These are phyloP conservation scores for Phytophthora ramorum DNA, from an alignment of 352 stramenopile genomes.

Conservation along the genomic window DNA sequence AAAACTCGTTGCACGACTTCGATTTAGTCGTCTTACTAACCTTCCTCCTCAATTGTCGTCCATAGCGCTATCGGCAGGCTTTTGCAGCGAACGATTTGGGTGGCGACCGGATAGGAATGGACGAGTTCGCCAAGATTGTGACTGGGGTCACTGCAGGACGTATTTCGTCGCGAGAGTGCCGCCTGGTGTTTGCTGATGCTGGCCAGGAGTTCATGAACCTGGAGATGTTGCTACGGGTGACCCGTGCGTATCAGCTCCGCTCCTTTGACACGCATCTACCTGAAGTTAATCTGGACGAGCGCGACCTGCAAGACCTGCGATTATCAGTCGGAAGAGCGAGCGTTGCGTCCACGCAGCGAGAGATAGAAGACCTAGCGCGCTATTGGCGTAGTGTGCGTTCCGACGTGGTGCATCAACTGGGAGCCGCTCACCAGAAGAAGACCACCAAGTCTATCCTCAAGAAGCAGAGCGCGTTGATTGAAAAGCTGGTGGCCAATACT, in stretches of 20 bases:
- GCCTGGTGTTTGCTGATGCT: slow-evolving; percentile 71
- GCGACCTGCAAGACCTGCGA: slow-evolving; percentile 56
- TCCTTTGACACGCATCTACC: slow-evolving; percentile 59
- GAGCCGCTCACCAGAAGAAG: slow-evolving; percentile 68
- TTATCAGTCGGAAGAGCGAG: slow-evolving; percentile 60
- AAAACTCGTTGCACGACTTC: neutral
- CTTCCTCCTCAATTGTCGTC: neutral
- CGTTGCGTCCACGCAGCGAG: slow-evolving; percentile 56
- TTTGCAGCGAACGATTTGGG: slow-evolving; percentile 52
- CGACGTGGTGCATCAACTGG: slow-evolving; percentile 61
- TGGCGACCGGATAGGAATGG: slow-evolving; percentile 61
- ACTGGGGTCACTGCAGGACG: slow-evolving; percentile 60
- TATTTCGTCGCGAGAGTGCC: slow-evolving; percentile 58
- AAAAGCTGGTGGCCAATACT: slow-evolving; percentile 52
- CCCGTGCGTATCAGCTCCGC: slow-evolving; percentile 63
- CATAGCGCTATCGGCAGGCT: slow-evolving; percentile 57
- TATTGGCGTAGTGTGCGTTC: slow-evolving; percentile 65
- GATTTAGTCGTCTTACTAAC: neutral
- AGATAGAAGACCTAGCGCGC: slow-evolving; percentile 70
- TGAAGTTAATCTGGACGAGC: slow-evolving; percentile 55
- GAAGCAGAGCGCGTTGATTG: slow-evolving; percentile 62
- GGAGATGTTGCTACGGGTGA: slow-evolving; percentile 62
- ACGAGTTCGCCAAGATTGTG: slow-evolving; percentile 80
- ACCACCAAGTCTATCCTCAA: slow-evolving; percentile 63
- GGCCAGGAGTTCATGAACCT: slow-evolving; percentile 67